These are phyloP conservation scores for Trichoderma sp. DNA, from an alignment of 2,329 filamentous ascomycete genomes.

Conservation along the genomic window DNA sequence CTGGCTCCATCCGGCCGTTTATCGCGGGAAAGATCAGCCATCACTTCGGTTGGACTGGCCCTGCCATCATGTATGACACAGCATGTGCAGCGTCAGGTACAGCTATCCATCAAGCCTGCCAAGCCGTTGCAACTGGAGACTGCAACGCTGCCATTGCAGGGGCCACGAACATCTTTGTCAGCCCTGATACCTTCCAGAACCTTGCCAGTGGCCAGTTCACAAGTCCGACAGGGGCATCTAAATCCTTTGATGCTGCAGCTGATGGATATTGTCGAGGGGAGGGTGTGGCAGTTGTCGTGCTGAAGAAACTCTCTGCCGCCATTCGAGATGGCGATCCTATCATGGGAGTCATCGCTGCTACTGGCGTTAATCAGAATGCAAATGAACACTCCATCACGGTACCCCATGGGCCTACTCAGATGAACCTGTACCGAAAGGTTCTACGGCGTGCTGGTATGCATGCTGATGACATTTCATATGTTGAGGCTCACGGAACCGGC, in stretches of 20 bases:
- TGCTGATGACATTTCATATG: background rate
- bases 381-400: background rate
- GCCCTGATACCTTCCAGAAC: constrained; percentile 26
- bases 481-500: background rate
- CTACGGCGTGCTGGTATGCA: background rate
- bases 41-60: constrained; percentile 39
- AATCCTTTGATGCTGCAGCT: constrained; percentile 36
- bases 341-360: background rate
- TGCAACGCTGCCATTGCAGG: constrained; percentile 37
- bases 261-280: constrained; percentile 55
- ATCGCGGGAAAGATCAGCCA: constrained; percentile 35
- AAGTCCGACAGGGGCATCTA: constrained; percentile 32
- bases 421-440: background rate
- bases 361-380: background rate
- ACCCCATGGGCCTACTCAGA: background rate
- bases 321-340: background rate
- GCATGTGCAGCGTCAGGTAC: constrained; percentile 39
- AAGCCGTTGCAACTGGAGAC: constrained; percentile 31
- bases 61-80: constrained; percentile 36
- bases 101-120: constrained; percentile 36
- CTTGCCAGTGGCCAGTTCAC: constrained; percentile 28
- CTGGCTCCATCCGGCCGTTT: constrained; percentile 35
- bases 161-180: constrained; percentile 39
- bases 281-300: constrained; percentile 41
- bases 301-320: constrained; percentile 42